Percentiles rank a stretch among this genome's conserved stretches.
These are phyloP conservation scores for Pseudopithomyces chartarum DNA, from an alignment of 2,329 filamentous ascomycete species.

Conservation along the genomic window DNA sequence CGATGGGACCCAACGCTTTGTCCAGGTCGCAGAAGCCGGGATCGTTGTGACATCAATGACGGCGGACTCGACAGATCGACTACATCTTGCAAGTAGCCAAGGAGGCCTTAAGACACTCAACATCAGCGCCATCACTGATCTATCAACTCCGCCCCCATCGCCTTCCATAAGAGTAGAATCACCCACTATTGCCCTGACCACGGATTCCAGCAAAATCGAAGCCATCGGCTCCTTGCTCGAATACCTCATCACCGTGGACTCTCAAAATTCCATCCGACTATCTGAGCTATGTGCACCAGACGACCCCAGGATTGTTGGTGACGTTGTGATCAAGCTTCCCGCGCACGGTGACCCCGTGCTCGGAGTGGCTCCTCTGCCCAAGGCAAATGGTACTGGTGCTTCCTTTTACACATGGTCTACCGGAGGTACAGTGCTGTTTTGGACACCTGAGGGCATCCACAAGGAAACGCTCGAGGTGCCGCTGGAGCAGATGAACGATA, in stretches of 20 bases:
- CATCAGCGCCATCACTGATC: slow-evolving; percentile 40
- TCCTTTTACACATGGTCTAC: slow-evolving; percentile 90
- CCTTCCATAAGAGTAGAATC: slow-evolving; percentile 41
- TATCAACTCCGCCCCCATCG: slow-evolving; percentile 40
- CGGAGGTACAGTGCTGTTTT: slow-evolving; percentile 80
- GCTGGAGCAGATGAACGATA: slow-evolving; percentile 64
- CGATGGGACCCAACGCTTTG: slow-evolving; percentile 72
- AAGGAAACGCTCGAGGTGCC: slow-evolving; percentile 68
- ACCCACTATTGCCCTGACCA: slow-evolving; percentile 33
- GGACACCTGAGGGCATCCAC: slow-evolving; percentile 74
- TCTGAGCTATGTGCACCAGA: slow-evolving; percentile 54
- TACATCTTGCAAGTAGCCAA: slow-evolving; percentile 72
- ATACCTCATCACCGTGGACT: slow-evolving; percentile 65
- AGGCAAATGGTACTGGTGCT: slow-evolving; percentile 65
- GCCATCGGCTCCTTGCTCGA: slow-evolving; percentile 46
- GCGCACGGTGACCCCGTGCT: slow-evolving; percentile 66
- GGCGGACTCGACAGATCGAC: slow-evolving; percentile 59
- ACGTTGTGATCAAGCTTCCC: slow-evolving; percentile 51
- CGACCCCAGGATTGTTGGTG: slow-evolving; percentile 34
- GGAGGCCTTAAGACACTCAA: slow-evolving; percentile 58
- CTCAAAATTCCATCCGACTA: slow-evolving; percentile 71
- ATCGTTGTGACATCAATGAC: slow-evolving; percentile 73
- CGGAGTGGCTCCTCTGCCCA: slow-evolving; percentile 71
- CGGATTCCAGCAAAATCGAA: slow-evolving; percentile 38
- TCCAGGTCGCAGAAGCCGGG: slow-evolving; percentile 67